These are phyloP conservation scores for Delphinella strobiligena DNA, from an alignment of 2,329 filamentous ascomycete species.

Conservation along the genomic window DNA sequence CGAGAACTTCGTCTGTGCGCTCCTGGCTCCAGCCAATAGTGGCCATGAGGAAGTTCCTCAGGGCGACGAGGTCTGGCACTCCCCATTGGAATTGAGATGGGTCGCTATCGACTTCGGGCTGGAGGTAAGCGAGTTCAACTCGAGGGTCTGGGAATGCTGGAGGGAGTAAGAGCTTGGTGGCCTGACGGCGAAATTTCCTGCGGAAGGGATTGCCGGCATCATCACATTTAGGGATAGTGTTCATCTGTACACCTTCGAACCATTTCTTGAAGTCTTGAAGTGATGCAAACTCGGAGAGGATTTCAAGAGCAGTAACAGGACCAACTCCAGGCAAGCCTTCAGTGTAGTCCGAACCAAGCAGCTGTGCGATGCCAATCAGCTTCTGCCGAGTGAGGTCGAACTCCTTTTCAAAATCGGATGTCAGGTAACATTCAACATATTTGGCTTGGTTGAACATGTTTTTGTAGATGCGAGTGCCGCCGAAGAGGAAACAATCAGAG, in stretches of 20 bases:
- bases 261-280: conserved; percentile 73
- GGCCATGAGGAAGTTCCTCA: conserved; percentile 74
- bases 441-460: conserved; percentile 99
- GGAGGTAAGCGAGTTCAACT: conserved; percentile 72
- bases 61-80: conserved; percentile 77
- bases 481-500: conserved; percentile 92
- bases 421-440: conserved; percentile 90
- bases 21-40: conserved; percentile 91
- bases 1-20: conserved; percentile 85
- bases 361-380: conserved; percentile 78
- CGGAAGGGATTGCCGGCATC: conserved; percentile 54
- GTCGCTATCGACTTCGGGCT: conserved; percentile 73
- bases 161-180: conserved; percentile 75
- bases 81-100: conserved; percentile 86
- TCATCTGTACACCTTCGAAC: conserved; percentile 69
- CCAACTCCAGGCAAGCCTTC: conserved; percentile 84
- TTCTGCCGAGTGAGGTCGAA: conserved; percentile 76
- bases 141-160: conserved; percentile 63
- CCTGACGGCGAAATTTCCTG: conserved; percentile 77
- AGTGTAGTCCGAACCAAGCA: conserved; percentile 90
- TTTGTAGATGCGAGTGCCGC: conserved; percentile 92
- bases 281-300: conserved; percentile 75
- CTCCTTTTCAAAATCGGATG: conserved; percentile 74
- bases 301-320: conserved; percentile 87
- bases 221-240: conserved; percentile 46